Base-by-base conservation (phyloP, 2,329 filamentous ascomycete genomes). In the Knufia petricola region DNA sequence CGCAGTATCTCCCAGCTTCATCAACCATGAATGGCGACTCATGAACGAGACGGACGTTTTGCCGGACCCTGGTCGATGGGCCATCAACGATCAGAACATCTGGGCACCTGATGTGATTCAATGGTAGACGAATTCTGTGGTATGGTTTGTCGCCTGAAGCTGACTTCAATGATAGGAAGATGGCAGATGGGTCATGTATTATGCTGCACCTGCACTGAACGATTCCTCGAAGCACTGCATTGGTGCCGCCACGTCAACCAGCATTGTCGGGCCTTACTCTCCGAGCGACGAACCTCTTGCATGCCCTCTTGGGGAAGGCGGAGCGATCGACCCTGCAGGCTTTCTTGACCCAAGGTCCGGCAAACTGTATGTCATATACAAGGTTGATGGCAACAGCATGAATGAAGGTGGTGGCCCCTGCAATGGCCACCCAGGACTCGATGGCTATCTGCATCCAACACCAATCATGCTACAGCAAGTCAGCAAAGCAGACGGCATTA, bases 41-140 rank as follows among this genome's bases (percentile, higher is more conserved):
- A 64, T 71, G n/a, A 65, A 72, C 32, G 65, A 70, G 38, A 59
- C 64, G 8, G 75, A 80, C 55, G 70, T 72, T 2, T 63, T 81
- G n/a, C 74, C 75, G 0, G 59, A 64, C 9, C 59, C 73, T 3
- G 69, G 70, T 1, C 56, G 63, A 4, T 82, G 79, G 78, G 74
- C 37, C 4, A n/a, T 30, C 7, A 32, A 34, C 15, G 28, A 48
- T 28, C 36, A 40, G 17, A 48, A 78, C 51, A 75, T 74, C 21
- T 83, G 78, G 78, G 79, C 79, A 0, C 79, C 79, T 6, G 78
- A 81, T 58, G 75, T 83, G 4, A 66, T 71, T 15, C 63, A 63
- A 45, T 79, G 28, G 65, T 68, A 58, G 51, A 61, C 48, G 40
- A 36, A 23, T 78, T 75, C 58, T n/a, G n/a, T n/a, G n/a, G 2